Evolutionary conservation across 805 yeast genomes (phyloP).

Genomic region (Priceomyces carsonii): DNA sequence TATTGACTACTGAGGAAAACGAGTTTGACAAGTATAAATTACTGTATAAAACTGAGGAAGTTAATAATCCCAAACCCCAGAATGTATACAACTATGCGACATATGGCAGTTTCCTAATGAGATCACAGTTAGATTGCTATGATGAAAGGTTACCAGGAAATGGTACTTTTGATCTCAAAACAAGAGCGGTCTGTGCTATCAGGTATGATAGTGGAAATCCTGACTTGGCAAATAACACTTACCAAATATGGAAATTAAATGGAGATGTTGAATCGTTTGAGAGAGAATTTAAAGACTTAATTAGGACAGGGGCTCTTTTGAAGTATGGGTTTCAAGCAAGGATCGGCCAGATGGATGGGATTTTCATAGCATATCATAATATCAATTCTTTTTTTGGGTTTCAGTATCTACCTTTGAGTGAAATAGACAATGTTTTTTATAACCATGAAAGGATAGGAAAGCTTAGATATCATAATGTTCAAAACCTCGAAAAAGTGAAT

Average conservation of each 20-base stretch:
- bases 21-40: constrained; percentile 45
- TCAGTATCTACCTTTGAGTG: constrained; percentile 76
- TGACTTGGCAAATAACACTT: constrained; percentile 56
- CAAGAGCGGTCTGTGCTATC: constrained; percentile 87
- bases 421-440: constrained; percentile 56
- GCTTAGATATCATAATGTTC: constrained; percentile 15
- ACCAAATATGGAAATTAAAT: constrained; percentile 58
- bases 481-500: constrained; percentile 23
- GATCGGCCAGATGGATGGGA: constrained; percentile 96
- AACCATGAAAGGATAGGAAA: constrained; percentile 8
- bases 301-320: constrained; percentile 67
- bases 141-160: constrained; percentile 80
- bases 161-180: constrained; percentile 89
- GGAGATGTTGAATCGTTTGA: constrained; percentile 83
- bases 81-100: constrained; percentile 69
- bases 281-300: constrained; percentile 74
- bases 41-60: constrained; percentile 12
- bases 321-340: constrained; percentile 91
- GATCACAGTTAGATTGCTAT: constrained; percentile 89
- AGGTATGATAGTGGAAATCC: constrained; percentile 73
- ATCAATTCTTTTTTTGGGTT: constrained; percentile 81
- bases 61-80: constrained; percentile 13
- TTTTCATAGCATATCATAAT: constrained; percentile 89
- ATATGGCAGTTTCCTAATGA: constrained; percentile 67
- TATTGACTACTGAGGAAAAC: constrained; percentile 62